These are phyloP conservation scores for Erysimum cheiranthoides DNA, from an alignment of 345 rosid species.

Conservation along the genomic window DNA sequence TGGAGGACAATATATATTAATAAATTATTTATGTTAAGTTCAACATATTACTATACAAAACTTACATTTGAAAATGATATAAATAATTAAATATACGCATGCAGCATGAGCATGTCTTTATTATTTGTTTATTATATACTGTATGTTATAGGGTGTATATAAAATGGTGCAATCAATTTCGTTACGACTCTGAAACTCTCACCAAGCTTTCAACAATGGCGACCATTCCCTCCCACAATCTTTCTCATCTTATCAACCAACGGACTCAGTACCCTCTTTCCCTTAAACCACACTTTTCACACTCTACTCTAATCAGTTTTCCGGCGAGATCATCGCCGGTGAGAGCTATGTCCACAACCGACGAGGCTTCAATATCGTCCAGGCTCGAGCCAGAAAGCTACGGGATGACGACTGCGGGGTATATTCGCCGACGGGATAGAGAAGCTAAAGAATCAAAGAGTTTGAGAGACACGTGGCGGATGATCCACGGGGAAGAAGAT, in stretches of 20 bases:
- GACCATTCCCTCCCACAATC: conserved; percentile 44
- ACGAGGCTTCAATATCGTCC: conserved; percentile 41
- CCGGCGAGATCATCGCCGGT: conserved; percentile 18
- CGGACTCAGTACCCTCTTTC: conserved; percentile 19
- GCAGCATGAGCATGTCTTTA: conserved; percentile 15
- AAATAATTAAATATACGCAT: too few relatives aligned
- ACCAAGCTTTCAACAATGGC: conserved; percentile 51
- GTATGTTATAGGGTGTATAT: not conserved
- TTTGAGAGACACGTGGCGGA: conserved; percentile 59
- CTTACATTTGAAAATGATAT: conserved; percentile 30
- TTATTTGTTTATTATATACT: not conserved
- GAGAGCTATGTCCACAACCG: conserved; percentile 42
- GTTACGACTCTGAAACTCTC: not conserved
- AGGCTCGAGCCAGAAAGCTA: conserved; percentile 21
- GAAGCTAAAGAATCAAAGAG: conserved; percentile 31
- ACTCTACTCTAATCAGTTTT: not conserved
- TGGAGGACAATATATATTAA: not conserved
- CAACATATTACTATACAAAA: not conserved
- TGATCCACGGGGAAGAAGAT: conserved; percentile 69
- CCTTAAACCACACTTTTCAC: conserved; percentile 10
- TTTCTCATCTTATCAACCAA: conserved; percentile 31
- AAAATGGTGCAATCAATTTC: not conserved
- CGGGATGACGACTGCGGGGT: conserved; percentile 33
- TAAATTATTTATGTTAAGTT: not conserved
- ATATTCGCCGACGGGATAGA: conserved; percentile 5